Evolutionary conservation across 2,329 filamentous ascomycete species (phyloP).

Genomic region (Arachnomyces sp.): DNA sequence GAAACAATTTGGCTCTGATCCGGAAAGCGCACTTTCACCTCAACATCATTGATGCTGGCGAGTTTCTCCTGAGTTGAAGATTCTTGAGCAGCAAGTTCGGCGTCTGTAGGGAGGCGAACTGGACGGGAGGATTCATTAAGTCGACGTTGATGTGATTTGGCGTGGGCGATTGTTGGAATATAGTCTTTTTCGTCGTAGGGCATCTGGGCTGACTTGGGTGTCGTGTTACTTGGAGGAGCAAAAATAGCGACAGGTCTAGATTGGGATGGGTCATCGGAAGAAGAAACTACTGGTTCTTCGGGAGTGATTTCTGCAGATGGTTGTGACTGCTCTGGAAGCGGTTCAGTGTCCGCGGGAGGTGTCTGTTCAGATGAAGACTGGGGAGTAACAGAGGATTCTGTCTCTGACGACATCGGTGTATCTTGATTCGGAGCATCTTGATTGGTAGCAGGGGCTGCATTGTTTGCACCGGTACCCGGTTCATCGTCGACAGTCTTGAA

Average conservation of each 20-base stretch:
- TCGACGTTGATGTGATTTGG: conserved; percentile 70
- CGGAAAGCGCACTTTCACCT: conserved; percentile 77
- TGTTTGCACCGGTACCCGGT: conserved; percentile 6
- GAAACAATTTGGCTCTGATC: conserved; percentile 74
- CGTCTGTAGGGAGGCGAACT: conserved; percentile 71
- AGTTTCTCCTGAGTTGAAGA: conserved; percentile 59
- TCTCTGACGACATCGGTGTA: conserved; percentile 1
- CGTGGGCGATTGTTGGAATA: conserved; percentile 74
- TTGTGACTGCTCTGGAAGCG: conserved; percentile 3
- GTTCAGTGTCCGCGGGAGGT: conserved; percentile 1
- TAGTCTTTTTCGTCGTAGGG: conserved; percentile 67
- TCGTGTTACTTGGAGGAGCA: conserved; percentile 65
- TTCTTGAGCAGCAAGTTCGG: conserved; percentile 66
- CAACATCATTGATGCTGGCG: conserved; percentile 58
- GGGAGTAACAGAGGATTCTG: conserved; percentile 3
- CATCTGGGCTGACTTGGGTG: conserved; percentile 65
- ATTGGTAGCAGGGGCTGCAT: conserved; percentile 16
- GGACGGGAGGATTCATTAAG: conserved; percentile 69
- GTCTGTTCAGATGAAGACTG: background rate
- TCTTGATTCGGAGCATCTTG: conserved; percentile 11
- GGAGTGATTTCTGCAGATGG: conserved; percentile 1
- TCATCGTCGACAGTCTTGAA: conserved; percentile 49
- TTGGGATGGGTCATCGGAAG: conserved; percentile 16
- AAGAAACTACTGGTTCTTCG: background rate
- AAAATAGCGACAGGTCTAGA: conserved; percentile 57